Evolutionary conservation across 805 yeast species (phyloP), one percentile per base, ranked within the genome.

Genomic region (Sungouiozyma ichnusensis): DNA sequence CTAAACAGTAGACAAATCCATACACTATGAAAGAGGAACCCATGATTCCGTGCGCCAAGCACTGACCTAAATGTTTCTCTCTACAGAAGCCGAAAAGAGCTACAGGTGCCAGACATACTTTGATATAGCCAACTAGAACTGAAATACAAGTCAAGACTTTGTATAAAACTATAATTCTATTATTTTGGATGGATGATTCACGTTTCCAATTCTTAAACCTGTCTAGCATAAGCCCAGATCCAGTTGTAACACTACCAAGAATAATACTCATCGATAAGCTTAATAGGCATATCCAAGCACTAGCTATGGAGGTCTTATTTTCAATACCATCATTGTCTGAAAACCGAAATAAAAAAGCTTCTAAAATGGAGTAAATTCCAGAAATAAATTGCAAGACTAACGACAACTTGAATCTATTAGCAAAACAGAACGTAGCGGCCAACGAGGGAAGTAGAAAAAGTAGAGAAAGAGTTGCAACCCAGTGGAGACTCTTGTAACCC

Each of bases 41-140:
- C 97, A 90, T 90, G 46, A 90, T 85, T 3, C 96, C 97, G 60
- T 90, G 97, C 0, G 97, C 97, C 34, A 87, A 74, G 61, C 97
- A 90, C 63, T 90, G 97, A 18, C 97, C 97, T 0, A 94, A 79
- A 53, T 85, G 92, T 31, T 61, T 69, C 4, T 73, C 83, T 51
- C 85, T 78, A 63, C 97, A 90, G 62, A 87, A 90, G 2, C 95
- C 96, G 48, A 85, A 75, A 48, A 87, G 57, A 1, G 95, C 82
- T 36, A 85, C 80, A 4, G 90, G 85, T 0, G 94, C 90, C 65
- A 90, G 64, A 40, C 87, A 78, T 27, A 76, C 73, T 48, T 85
- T 78, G 8, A 87, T 80, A 83, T 94, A 85, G 7, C 94, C 92
- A 6, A 76, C 68, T 11, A 79, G 43, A 0, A 70, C 73, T 3